Conservation (phyloP, 192 early-diverging fungal genomes). For the Backusella parvicylindrica region DNA sequence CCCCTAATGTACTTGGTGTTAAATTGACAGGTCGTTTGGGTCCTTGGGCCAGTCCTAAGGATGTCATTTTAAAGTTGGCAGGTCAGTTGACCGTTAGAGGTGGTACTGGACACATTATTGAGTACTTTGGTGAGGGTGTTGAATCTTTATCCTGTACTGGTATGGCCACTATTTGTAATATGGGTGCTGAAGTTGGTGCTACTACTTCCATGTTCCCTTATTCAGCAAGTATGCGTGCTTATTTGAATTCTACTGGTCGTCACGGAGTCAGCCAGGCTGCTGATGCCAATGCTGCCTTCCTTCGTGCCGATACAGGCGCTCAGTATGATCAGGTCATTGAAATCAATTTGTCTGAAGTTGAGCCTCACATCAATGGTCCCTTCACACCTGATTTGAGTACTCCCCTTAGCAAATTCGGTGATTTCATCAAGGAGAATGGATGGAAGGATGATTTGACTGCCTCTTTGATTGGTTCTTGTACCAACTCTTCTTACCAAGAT, state of each 20-base stretch:
- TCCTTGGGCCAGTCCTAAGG: conserved; percentile 94
- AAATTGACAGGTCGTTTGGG: conserved; percentile 84
- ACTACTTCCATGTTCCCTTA: conserved; percentile 98
- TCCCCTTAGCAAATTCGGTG: conserved; percentile 84
- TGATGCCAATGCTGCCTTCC: conserved; percentile 51
- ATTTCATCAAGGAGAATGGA: conserved; percentile 70
- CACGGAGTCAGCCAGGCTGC: conserved; percentile 73
- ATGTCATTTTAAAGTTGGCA: conserved; percentile 72
- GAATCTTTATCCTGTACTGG: conserved; percentile 93
- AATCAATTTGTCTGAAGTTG: conserved; percentile 83
- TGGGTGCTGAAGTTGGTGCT: conserved; percentile 98
- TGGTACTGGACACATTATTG: conserved; percentile 95
- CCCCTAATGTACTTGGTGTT: conserved; percentile 93
- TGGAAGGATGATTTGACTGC: conserved; percentile 87
- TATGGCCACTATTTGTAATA: conserved; percentile 99
- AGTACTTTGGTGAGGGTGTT: conserved; percentile 95
- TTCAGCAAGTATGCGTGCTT: conserved; percentile 78
- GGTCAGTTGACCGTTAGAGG: conserved; percentile 78
- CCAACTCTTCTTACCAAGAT: conserved; percentile 98
- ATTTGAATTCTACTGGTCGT: conserved; percentile 83
- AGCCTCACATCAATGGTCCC: conserved; percentile 98
- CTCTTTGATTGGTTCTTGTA: conserved; percentile 95
- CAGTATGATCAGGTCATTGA: conserved; percentile 96
- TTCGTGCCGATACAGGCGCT: conserved; percentile 67
- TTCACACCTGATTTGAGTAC: conserved; percentile 97